Evolutionary conservation across 192 early-diverging fungal species (phyloP).

Genomic region (Entomortierella parvispora): DNA sequence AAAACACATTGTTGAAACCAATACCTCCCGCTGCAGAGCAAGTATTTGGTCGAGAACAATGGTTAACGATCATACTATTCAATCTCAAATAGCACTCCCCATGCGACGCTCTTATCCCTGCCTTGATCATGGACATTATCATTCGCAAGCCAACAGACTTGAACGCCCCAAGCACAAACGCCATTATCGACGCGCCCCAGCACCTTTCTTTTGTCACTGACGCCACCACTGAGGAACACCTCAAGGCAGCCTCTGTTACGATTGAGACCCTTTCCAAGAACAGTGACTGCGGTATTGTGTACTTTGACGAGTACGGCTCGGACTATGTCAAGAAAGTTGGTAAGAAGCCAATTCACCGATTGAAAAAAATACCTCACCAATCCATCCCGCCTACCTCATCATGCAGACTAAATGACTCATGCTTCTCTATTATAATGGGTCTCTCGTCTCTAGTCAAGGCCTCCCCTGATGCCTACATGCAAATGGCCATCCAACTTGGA

Average conservation of each 20-base stretch:
- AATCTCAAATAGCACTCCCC: conserved; percentile 73
- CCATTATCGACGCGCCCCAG: conserved; percentile 29
- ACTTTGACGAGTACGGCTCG: conserved; percentile 78
- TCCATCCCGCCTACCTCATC: too few relatives aligned
- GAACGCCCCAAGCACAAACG: conserved; percentile 40
- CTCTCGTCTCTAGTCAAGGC: too few relatives aligned
- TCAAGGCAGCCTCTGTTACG: conserved; percentile 61
- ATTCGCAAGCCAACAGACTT: conserved; percentile 48
- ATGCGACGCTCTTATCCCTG: conserved; percentile 83
- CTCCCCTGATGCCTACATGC: conserved; percentile 85
- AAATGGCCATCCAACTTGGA: conserved; percentile 88
- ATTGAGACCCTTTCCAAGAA: conserved; percentile 62
- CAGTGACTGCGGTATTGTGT: conserved; percentile 69
- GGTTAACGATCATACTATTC: neutral
- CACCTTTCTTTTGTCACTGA: conserved; percentile 50
- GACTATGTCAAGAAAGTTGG: conserved; percentile 81
- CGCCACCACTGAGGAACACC: conserved; percentile 37
- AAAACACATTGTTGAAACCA: too few relatives aligned
- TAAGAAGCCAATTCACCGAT: conserved; percentile 4
- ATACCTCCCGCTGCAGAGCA: conserved; percentile 25
- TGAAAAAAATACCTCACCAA: too few relatives aligned
- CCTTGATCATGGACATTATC: conserved; percentile 65
- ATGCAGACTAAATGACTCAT: too few relatives aligned
- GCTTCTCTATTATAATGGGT: neutral
- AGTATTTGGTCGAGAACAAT: conserved; percentile 23